Conservation (phyloP, 805 yeast species). For the Teunomyces atbi region DNA sequence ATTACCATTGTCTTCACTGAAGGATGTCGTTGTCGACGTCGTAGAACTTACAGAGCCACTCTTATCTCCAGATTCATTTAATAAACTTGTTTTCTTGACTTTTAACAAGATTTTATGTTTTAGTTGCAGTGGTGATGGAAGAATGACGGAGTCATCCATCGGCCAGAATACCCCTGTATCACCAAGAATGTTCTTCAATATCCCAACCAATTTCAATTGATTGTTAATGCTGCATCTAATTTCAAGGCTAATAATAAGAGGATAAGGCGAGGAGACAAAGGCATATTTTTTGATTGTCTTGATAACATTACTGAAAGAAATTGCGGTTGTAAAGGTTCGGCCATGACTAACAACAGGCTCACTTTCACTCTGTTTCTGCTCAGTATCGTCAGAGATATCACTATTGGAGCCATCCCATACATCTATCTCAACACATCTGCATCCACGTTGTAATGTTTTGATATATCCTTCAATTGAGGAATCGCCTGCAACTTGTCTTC, state of each 20-base stretch:
- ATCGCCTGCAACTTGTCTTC: constrained; percentile 83
- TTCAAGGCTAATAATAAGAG: constrained; percentile 83
- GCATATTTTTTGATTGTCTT: constrained; percentile 79
- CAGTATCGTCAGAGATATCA: constrained; percentile 15
- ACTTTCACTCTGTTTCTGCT: constrained; percentile 16
- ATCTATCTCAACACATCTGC: constrained; percentile 93
- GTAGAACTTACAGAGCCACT: constrained; percentile 19
- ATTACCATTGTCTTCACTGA: constrained; percentile 37
- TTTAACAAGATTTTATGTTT: constrained; percentile 74
- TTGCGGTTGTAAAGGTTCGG: constrained; percentile 71
- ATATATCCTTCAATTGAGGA: constrained; percentile 90
- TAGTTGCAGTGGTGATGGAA: constrained; percentile 72
- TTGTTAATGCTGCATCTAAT: constrained; percentile 69
- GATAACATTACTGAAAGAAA: constrained; percentile 67
- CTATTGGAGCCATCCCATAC: constrained; percentile 79
- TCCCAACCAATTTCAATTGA: constrained; percentile 58
- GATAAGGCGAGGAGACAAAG: constrained; percentile 82
- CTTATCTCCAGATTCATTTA: constrained; percentile 18
- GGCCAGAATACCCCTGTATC: constrained; percentile 50
- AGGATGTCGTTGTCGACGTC: constrained; percentile 40
- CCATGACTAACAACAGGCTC: constrained; percentile 95
- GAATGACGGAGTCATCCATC: constrained; percentile 19
- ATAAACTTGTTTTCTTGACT: constrained; percentile 56
- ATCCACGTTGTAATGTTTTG: constrained; percentile 83
- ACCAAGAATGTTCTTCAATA: constrained; percentile 58